Base-by-base conservation (phyloP, 2,329 filamentous ascomycete genomes). In the Clonostachys rosea region DNA sequence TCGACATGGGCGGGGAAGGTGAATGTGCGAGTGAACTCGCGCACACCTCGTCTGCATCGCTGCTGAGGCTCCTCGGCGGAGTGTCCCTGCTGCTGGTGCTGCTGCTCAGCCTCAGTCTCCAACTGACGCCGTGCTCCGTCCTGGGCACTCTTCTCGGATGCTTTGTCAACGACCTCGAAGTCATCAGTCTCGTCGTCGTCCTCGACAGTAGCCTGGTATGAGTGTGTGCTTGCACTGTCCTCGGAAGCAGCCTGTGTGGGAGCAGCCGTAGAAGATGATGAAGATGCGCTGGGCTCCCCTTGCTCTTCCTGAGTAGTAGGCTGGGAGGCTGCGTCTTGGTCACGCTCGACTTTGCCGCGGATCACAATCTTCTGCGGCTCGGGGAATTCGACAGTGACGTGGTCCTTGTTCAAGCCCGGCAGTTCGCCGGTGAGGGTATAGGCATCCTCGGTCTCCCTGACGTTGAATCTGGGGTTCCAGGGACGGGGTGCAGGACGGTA, bases 341-440 rank as follows among this genome's bases (percentile, higher is more conserved):
- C 24, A 30, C 24, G 24, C 24, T 30, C 36, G 36, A 39, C 36
- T 62, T 87, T 83, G 53, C 85, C 85, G 46, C 75, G 76, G 61
- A 89, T 72, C 48, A 78, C 75, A 11, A 88, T 67, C 10, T 83
- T 87, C 63, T 83, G 79, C 24, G 73, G 68, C 62, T 87, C 83
- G 49, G 77, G 80, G 71, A 87, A 88, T 58, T 88, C 84, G 61
- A 88, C 82, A 59, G 75, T 71, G 59, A 89, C 66, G 60, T 87
- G 72, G 58, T 85, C 79, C 62, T 84, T 81, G 44, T 81, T 75
- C 53, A 87, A 72, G 45, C 85, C 85, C 0, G 84, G 83, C 5
- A 88, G 76, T 64, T 88, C 84, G 56, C 84, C 85, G 57, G 87
- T 79, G 14, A 88, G 78, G 65, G 87, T 80, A 61, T 86, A 88